Evolutionary conservation across 78 protist species (phyloP).

Genomic region (Capsaspora owczarzaki): DNA sequence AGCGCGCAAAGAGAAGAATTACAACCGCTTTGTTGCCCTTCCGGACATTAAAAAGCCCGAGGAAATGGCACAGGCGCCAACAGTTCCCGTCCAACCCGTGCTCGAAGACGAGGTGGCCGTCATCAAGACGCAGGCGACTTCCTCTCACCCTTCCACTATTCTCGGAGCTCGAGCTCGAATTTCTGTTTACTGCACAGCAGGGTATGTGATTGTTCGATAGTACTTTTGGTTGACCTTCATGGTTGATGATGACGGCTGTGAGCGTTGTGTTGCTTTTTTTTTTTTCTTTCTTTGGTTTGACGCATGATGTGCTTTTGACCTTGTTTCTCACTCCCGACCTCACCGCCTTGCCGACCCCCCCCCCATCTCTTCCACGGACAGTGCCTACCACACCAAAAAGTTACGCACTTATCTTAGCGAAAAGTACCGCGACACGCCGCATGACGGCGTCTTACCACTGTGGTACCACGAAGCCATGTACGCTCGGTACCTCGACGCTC

Average conservation of each 20-base stretch:
- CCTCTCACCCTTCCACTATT: no score
- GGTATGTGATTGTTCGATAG: neutral
- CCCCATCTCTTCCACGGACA: neutral
- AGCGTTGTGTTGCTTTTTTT: neutral
- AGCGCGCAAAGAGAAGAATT: no score
- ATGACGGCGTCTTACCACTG: neutral
- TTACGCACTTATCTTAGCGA: neutral
- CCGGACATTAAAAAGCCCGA: neutral
- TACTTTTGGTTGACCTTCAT: neutral
- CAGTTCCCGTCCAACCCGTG: neutral
- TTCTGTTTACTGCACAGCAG: neutral
- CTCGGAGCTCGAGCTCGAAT: neutral
- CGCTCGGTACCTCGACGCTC: neutral
- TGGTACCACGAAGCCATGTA: constrained; percentile 1
- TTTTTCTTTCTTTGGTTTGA: neutral
- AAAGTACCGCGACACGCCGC: neutral
- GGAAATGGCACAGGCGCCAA: neutral
- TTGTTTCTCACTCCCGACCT: neutral
- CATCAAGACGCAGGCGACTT: neutral
- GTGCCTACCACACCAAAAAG: neutral
- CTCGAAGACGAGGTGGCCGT: neutral
- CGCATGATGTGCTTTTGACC: neutral
- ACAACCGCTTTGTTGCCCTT: neutral
- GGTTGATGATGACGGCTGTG: neutral
- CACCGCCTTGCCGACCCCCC: neutral